Conservation (phyloP, 1,284 basidiomycete genomes). For the Ganoderma sinense region DNA sequence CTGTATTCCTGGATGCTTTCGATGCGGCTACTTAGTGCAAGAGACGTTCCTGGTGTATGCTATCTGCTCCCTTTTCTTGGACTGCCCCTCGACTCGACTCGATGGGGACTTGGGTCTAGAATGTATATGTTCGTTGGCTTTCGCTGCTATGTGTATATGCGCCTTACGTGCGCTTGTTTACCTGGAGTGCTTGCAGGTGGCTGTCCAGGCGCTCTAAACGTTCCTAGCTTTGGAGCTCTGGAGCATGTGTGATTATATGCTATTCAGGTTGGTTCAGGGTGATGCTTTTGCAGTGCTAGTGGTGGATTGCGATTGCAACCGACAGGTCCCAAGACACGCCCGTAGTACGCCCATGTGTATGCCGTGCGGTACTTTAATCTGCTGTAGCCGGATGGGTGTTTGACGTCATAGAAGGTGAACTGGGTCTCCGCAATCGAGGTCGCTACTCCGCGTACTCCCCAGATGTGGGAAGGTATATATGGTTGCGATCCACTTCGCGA, state of each 20-base stretch:
- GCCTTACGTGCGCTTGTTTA: background rate
- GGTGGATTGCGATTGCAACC: too few relatives aligned
- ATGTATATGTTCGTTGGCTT: background rate
- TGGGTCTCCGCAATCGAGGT: background rate
- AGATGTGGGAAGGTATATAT: background rate
- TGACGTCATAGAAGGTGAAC: background rate
- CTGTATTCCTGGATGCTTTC: background rate
- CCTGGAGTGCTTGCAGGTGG: too few relatives aligned
- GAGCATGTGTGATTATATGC: too few relatives aligned
- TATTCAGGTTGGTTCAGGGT: too few relatives aligned
- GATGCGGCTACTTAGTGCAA: background rate
- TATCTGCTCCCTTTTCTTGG: background rate
- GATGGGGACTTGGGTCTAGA: background rate
- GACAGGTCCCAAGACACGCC: too few relatives aligned
- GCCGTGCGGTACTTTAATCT: too few relatives aligned
- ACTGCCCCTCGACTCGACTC: background rate
- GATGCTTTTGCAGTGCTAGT: too few relatives aligned
- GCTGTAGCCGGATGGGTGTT: background rate
- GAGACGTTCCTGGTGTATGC: background rate
- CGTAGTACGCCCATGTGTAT: too few relatives aligned
- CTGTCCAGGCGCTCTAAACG: too few relatives aligned
- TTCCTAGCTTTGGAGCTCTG: too few relatives aligned
- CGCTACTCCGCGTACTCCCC: background rate
- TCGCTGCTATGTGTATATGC: background rate
- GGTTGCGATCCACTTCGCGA: background rate